A percentile compares a stretch with the other conserved stretches of the same genome.
These are phyloP conservation scores for Leccinum barrowsii DNA, from an alignment of 768 basidiomycete genomes.

Conservation along the genomic window DNA sequence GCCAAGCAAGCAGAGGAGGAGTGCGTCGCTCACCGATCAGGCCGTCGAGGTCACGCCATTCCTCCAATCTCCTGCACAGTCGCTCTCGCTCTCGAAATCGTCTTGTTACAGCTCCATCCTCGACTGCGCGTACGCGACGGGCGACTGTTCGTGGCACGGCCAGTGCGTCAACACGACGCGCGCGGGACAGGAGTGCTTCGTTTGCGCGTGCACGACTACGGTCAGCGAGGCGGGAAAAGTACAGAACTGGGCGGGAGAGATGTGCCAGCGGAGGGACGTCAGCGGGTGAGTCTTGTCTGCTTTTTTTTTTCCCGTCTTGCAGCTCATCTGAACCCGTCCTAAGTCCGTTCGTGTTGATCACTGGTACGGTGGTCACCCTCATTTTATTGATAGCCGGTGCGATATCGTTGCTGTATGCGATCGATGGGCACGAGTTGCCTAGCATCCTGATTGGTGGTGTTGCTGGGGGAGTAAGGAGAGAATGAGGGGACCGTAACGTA, in stretches of 20 bases:
- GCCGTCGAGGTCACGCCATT: slow-evolving; percentile 36
- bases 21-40: slow-evolving; percentile 40
- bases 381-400: slow-evolving; percentile 66
- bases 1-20: slow-evolving; percentile 36
- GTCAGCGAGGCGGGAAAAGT: slow-evolving; percentile 51
- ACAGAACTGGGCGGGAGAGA: slow-evolving; percentile 69
- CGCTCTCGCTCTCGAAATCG: slow-evolving; percentile 39
- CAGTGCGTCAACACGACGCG: slow-evolving; percentile 58
- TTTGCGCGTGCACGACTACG: slow-evolving; percentile 45
- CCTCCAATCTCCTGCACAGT: slow-evolving; percentile 37
- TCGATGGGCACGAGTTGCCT: slow-evolving; percentile 65
- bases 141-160: slow-evolving; percentile 67
- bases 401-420: slow-evolving; percentile 57
- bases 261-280: slow-evolving; percentile 75
- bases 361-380: slow-evolving; percentile 64
- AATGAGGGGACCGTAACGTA: slow-evolving; percentile 30
- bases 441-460: slow-evolving; percentile 67
- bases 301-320: background rate
- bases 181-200: slow-evolving; percentile 51
- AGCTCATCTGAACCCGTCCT: background rate
- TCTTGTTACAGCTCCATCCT: slow-evolving; percentile 58
- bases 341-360: slow-evolving; percentile 73
- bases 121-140: slow-evolving; percentile 60
- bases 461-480: slow-evolving; percentile 46
- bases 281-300: slow-evolving; percentile 58